phyloP scores from a whole-genome alignment of 148 eudicot genomes.

The Rhododendron ovatum region DNA sequence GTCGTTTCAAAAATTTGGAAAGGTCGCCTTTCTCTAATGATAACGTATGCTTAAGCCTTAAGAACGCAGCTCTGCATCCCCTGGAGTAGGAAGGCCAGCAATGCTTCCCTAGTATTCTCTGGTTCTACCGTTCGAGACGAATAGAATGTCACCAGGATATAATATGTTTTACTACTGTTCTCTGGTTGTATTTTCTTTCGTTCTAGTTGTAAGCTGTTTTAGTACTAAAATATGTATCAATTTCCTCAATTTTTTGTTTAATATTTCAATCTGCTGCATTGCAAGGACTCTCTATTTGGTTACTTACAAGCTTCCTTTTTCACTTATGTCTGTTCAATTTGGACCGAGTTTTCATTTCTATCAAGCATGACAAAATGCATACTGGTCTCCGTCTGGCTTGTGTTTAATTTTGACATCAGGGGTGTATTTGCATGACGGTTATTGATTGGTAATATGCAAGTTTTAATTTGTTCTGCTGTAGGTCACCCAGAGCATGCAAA shows the following conservation, averaged over 20 bases:
- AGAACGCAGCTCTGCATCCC: background rate
- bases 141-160: background rate
- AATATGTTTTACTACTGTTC: background rate
- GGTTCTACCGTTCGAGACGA: background rate
- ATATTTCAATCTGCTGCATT: background rate
- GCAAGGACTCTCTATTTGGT: background rate
- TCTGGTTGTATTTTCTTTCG: no score
- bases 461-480: slow-evolving; percentile 1
- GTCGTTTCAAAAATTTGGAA: background rate
- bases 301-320: background rate
- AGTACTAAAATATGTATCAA: background rate
- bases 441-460: background rate
- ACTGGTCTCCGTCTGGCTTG: background rate
- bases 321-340: background rate
- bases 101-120: background rate
- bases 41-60: background rate
- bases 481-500: slow-evolving; percentile 49
- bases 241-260: no score
- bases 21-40: background rate
- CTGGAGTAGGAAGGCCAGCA: background rate
- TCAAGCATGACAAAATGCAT: background rate
- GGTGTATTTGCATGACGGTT: background rate
- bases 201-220: no score
- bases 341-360: background rate
- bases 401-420: background rate